Evolutionary conservation across 108 stramenopile species (phyloP).

Genomic region (Craspedostauros australis): DNA sequence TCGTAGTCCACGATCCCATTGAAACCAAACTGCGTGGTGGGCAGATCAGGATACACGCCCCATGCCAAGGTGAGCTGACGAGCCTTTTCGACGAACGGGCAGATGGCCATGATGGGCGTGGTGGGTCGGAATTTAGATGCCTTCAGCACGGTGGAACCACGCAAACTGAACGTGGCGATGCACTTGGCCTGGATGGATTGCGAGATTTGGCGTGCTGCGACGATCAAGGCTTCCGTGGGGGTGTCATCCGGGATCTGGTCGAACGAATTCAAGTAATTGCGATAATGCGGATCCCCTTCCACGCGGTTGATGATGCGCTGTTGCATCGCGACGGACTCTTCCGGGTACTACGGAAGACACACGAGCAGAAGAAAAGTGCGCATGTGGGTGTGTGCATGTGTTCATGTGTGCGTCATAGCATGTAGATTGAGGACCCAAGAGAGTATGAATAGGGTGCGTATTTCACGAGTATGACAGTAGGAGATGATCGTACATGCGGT

Average conservation of each 20-base stretch:
- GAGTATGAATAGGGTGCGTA: no score
- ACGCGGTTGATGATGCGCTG: slow-evolving; percentile 91
- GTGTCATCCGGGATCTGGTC: slow-evolving; percentile 48
- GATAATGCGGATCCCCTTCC: slow-evolving; percentile 81
- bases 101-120: slow-evolving; percentile 92
- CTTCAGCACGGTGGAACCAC: slow-evolving; percentile 79
- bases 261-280: slow-evolving; percentile 41
- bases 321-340: slow-evolving; percentile 92
- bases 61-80: slow-evolving; percentile 85
- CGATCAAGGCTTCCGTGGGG: slow-evolving; percentile 89
- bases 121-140: slow-evolving; percentile 83
- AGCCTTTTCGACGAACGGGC: slow-evolving; percentile 84
- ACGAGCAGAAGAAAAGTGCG: neutral
- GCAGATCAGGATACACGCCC: slow-evolving; percentile 88
- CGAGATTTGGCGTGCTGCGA: slow-evolving; percentile 70
- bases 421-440: no score
- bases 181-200: slow-evolving; percentile 77
- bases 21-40: no score
- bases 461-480: no score
- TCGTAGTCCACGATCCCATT: slow-evolving; percentile 75
- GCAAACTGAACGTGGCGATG: slow-evolving; percentile 85
- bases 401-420: no score
- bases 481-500: no score
- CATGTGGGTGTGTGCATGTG: no score
- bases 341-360: slow-evolving; percentile 56